Evolutionary conservation across 2,329 filamentous ascomycete genomes (phyloP).

Genomic region (Trematosphaeria pertusa): DNA sequence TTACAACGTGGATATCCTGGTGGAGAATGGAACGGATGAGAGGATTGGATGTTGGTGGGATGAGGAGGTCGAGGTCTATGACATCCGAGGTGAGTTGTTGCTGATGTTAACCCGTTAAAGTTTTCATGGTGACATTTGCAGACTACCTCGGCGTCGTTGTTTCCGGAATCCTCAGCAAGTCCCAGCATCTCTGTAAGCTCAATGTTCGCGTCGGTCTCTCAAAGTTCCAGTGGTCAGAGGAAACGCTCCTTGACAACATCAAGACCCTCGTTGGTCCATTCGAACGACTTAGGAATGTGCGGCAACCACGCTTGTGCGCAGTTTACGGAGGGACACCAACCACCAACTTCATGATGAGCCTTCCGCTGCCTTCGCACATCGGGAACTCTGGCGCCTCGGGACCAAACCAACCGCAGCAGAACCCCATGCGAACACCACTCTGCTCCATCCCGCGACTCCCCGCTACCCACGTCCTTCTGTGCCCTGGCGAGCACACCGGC

Average conservation of each 20-base stretch:
- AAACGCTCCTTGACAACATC: slow-evolving; percentile 29
- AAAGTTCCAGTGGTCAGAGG: slow-evolving; percentile 32
- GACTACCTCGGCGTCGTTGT: slow-evolving; percentile 42
- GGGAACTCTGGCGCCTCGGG: background rate
- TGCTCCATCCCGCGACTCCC: slow-evolving; percentile 36
- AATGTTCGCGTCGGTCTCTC: slow-evolving; percentile 37
- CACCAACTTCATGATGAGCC: slow-evolving; percentile 24
- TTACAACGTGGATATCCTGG: slow-evolving; percentile 40
- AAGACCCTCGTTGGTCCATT: slow-evolving; percentile 38
- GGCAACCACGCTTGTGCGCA: slow-evolving; percentile 32
- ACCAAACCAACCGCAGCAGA: background rate
- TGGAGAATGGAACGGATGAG: slow-evolving; percentile 30
- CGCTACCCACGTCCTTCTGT: slow-evolving; percentile 17
- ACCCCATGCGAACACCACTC: slow-evolving; percentile 16
- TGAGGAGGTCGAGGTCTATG: slow-evolving; percentile 47
- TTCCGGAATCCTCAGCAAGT: slow-evolving; percentile 38
- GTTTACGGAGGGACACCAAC: slow-evolving; percentile 28
- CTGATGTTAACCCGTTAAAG: background rate
- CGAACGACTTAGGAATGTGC: slow-evolving; percentile 38
- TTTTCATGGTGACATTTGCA: slow-evolving; percentile 9
- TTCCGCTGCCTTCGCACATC: slow-evolving; percentile 1
- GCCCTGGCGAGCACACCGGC: slow-evolving; percentile 18
- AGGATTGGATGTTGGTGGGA: slow-evolving; percentile 27
- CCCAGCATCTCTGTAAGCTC: slow-evolving; percentile 35
- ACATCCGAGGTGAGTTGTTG: slow-evolving; percentile 33